Conservation (phyloP, 352 stramenopile species). For the Phytopythium delawarense region DNA sequence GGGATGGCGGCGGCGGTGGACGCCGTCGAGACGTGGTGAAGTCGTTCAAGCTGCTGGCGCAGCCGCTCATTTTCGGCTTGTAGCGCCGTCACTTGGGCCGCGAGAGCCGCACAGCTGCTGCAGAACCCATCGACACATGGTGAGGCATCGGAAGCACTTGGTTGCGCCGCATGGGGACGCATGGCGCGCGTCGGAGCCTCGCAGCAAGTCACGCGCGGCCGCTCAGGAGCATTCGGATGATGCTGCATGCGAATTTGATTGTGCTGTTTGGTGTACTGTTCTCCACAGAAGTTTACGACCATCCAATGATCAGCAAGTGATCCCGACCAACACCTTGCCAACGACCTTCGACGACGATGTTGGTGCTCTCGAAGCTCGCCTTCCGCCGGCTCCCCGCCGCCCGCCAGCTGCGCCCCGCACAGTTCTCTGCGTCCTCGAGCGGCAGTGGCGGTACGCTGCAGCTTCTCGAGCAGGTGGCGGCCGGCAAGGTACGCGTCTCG, state of each 20-base stretch:
- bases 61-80: slow-evolving; percentile 6
- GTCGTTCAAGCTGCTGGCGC: not conserved
- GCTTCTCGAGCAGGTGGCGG: slow-evolving; percentile 2
- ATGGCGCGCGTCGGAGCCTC: not conserved
- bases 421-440: not conserved
- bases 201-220: not conserved
- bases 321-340: not conserved
- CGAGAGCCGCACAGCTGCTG: not conserved
- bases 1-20: not conserved
- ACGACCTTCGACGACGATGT: no score
- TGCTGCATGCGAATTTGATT: no score
- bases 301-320: not conserved
- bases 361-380: not conserved
- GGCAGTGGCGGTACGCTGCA: not conserved
- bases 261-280: not conserved
- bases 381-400: not conserved
- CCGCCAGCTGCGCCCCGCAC: not conserved
- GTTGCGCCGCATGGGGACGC: not conserved
- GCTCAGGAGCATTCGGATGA: not conserved
- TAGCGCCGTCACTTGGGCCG: not conserved
- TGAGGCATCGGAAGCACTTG: not conserved
- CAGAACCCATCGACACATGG: not conserved
- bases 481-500: slow-evolving; percentile 1
- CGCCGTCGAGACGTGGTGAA: no score
- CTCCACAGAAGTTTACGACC: not conserved